phyloP scores from a whole-genome alignment of 805 yeast genomes.

The Yarrowia sp. region DNA sequence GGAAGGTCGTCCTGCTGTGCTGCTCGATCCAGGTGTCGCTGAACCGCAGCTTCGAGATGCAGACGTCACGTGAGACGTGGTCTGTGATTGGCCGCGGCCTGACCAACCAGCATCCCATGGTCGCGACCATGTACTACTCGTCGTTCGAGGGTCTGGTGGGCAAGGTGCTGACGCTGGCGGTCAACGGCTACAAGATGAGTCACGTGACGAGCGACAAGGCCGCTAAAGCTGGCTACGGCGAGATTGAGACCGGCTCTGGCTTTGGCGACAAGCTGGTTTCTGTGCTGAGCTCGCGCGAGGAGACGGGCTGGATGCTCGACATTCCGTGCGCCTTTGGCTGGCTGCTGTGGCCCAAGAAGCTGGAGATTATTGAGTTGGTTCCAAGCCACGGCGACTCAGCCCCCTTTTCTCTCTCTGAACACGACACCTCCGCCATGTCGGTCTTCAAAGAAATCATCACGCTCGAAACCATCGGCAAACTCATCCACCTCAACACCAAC shows the following conservation, averaged over 20 bases:
- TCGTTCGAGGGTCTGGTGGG: background rate
- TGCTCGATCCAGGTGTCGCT: constrained; percentile 8
- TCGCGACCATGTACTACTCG: background rate
- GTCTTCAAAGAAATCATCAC: background rate
- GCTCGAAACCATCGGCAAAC: background rate
- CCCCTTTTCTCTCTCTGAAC: background rate
- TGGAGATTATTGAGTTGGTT: background rate
- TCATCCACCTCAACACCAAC: background rate
- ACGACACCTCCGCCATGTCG: background rate
- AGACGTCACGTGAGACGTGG: constrained; percentile 9
- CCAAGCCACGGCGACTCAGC: background rate
- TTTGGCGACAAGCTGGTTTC: background rate
- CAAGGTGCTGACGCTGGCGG: constrained; percentile 13
- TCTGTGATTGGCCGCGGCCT: background rate
- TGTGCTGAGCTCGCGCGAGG: background rate
- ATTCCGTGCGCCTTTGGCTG: background rate
- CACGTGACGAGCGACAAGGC: background rate
- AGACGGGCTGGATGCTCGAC: background rate
- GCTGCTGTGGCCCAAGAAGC: background rate
- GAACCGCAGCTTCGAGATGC: constrained; percentile 5
- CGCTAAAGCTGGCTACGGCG: background rate
- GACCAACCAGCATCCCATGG: constrained; percentile 19
- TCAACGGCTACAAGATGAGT: constrained; percentile 3
- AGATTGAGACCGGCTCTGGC: background rate
- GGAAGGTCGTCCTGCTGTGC: constrained; percentile 10